A percentile compares a stretch with the other conserved stretches of the same genome.
phyloP scores from a whole-genome alignment of 306 rosid genomes.

The Ormosia semicastrata region DNA sequence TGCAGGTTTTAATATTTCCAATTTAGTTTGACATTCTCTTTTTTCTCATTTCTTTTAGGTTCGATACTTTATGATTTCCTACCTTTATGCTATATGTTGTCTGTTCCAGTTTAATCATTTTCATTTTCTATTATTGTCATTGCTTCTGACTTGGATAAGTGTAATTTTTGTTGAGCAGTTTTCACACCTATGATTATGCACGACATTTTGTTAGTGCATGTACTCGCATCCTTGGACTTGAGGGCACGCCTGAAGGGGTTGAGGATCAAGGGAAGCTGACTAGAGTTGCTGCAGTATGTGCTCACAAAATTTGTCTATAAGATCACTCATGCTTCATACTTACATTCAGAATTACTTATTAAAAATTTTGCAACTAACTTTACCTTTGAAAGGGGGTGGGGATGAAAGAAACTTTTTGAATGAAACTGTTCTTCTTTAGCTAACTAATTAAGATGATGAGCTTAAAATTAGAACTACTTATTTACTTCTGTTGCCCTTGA shows the following conservation, averaged over 20 bases:
- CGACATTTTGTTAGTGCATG: conserved; percentile 92
- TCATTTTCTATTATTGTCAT: neutral
- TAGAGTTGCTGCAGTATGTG: conserved; percentile 85
- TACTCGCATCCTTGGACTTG: conserved; percentile 87
- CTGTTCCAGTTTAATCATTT: neutral
- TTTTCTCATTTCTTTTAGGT: neutral
- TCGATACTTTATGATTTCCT: neutral
- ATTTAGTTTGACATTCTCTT: conserved; percentile 9
- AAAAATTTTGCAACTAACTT: neutral
- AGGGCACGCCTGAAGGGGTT: conserved; percentile 92
- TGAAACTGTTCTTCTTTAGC: conserved; percentile 1
- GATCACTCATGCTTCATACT: neutral
- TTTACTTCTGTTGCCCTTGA: conserved; percentile 29
- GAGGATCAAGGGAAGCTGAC: conserved; percentile 89
- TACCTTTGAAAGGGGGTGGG: neutral
- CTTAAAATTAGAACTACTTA: conserved; percentile 20
- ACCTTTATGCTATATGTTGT: neutral
- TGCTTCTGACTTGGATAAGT: conserved; percentile 25
- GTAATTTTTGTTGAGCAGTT: conserved; percentile 47
- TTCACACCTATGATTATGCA: conserved; percentile 91
- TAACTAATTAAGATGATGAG: neutral
- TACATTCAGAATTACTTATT: neutral
- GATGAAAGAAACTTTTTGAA: neutral
- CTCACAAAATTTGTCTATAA: neutral
- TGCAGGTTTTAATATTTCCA: neutral